Conservation (phyloP, 2,329 filamentous ascomycete genomes). For the Fusarium chuoi region DNA sequence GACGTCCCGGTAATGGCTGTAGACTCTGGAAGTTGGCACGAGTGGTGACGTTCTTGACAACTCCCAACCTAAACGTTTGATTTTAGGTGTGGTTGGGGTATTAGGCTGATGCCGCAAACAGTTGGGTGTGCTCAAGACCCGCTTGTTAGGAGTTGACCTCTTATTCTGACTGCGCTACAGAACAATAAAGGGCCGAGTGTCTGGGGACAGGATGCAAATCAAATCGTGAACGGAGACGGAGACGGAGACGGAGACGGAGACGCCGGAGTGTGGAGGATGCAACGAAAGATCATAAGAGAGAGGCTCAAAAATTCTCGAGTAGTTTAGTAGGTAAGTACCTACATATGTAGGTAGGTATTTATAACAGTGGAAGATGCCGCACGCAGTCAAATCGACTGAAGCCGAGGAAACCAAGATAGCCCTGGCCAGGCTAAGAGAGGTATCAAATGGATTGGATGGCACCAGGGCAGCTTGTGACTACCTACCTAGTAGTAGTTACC, state of each 20-base stretch:
- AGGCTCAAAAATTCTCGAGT: neutral
- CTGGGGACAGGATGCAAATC: neutral
- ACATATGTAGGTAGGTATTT: neutral
- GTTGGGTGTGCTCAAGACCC: neutral
- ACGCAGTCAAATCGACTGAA: neutral
- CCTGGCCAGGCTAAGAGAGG: neutral
- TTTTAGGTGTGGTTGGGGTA: constrained; percentile 2
- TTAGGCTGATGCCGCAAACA: constrained; percentile 32
- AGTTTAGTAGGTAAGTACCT: neutral
- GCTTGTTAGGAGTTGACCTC: neutral
- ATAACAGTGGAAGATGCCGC: constrained; percentile 26
- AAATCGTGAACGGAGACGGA: constrained; percentile 4
- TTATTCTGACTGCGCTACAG: neutral
- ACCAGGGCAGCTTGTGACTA: neutral
- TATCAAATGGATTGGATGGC: constrained; percentile 16
- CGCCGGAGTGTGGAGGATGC: constrained; percentile 27
- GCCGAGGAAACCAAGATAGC: constrained; percentile 5
- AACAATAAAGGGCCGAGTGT: constrained; percentile 24
- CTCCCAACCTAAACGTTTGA: neutral
- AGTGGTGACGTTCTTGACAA: constrained; percentile 28
- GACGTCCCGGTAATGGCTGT: constrained; percentile 11
- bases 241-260: constrained; percentile 26
- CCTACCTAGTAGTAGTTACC: neutral
- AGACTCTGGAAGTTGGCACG: constrained; percentile 11
- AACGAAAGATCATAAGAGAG: neutral